Evolutionary conservation across 805 yeast species (phyloP), one percentile per base, ranked within the genome.

Genomic region (Ogataea degrootiae): DNA sequence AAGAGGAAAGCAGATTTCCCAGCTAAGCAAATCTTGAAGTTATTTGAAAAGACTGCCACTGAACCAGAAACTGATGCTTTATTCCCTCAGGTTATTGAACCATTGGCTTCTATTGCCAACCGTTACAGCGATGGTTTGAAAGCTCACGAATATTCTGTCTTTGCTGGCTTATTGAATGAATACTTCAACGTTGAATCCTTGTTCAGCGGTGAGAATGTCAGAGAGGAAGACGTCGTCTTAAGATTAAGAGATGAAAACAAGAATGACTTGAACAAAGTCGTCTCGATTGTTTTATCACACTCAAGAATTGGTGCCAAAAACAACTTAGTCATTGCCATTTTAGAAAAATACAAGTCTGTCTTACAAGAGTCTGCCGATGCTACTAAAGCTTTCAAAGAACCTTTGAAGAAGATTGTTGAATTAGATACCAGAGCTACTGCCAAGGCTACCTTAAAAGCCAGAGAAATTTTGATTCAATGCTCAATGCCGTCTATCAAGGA

Each of bases 401-500:
- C 87, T 2, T 79, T 94, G 72, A 85, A 83, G 69, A 74, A 79
- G 47, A 75, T 95, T 58, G 96, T 91, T 45, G 94, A 87, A 66
- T 77, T 94, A 54, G 98, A 92, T 59, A 79, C 94, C 23, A 85
- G 97, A 65, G 80, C 88, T 8, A 82, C 96, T 35, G 92, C 96
- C 29, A 92, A 91, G 74, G 97, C 92, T 43, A 88, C 96, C 26
- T 75, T 94, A 63, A 90, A 88, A 69, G 97, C 98, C 1, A 83
- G 98, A 66, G 99, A 95, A 71, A 86, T 95, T 50, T 79, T 94
- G 61, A 94, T 94, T 61, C 96, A 91, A 75, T 94, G 97, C 67
- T 89, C 98, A 31, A 76, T 94, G 71, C 99, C 99, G 36, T 90
- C 98, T 4, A 84, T 90, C 53, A 83, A 87, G 68, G 99, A 94